phyloP scores from a whole-genome alignment of 225 moss, liverwort and hornwort genomes.

The Thuidium tamariscinum region DNA sequence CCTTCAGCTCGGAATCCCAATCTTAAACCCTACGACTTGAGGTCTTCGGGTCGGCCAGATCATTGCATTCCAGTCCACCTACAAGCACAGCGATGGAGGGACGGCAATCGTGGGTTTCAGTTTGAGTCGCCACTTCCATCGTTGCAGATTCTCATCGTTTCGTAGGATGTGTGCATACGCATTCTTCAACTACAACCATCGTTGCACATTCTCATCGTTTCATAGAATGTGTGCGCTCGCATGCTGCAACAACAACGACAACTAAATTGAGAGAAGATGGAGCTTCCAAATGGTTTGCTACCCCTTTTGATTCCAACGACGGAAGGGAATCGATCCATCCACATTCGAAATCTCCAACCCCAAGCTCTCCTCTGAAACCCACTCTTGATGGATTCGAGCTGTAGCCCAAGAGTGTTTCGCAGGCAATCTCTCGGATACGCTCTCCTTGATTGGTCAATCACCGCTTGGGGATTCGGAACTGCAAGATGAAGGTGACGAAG shows the following conservation, averaged over 20 bases:
- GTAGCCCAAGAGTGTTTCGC: neutral
- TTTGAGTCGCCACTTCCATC: neutral
- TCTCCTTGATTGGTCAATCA: neutral
- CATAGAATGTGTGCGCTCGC: neutral
- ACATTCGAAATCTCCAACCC: neutral
- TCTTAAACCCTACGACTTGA: neutral
- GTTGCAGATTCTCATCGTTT: neutral
- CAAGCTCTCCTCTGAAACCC: neutral
- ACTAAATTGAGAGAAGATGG: neutral
- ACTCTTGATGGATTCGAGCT: neutral
- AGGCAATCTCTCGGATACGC: neutral
- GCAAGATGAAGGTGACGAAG: constrained; percentile 30
- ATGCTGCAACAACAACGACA: no score
- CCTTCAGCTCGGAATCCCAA: neutral
- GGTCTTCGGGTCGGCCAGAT: neutral
- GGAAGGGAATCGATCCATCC: neutral
- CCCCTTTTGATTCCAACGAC: neutral
- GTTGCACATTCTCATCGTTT: neutral
- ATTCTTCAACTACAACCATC: neutral
- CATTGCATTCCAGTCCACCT: neutral
- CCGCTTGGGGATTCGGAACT: constrained; percentile 6
- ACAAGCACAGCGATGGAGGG: neutral
- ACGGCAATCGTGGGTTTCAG: neutral
- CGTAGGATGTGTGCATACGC: neutral
- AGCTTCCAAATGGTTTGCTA: neutral